These are phyloP conservation scores for Annona cherimola DNA, from an alignment of 164 flowering plant species.

Conservation along the genomic window DNA sequence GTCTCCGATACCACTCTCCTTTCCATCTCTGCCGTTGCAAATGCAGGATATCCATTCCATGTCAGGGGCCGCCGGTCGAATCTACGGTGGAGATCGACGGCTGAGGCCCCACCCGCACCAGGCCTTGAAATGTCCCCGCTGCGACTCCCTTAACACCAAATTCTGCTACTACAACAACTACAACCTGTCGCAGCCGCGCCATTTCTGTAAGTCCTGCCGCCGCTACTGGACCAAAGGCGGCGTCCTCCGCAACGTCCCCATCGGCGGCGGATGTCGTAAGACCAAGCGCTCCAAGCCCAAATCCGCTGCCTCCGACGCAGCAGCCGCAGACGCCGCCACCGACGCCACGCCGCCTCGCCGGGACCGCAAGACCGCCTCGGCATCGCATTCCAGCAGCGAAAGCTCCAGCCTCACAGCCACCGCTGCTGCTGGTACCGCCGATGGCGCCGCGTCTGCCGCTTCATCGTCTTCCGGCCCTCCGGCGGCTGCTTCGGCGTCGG, in stretches of 20 bases:
- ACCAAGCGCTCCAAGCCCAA: slow-evolving; percentile 28
- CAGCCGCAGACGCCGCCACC: background rate
- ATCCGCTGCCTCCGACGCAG: background rate
- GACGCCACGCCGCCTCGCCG: background rate
- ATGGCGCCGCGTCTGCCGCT: slow-evolving; percentile 17
- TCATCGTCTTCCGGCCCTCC: slow-evolving; percentile 16
- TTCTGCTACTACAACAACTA: slow-evolving; percentile 90
- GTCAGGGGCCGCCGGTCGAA: slow-evolving; percentile 6
- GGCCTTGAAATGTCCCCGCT: slow-evolving; percentile 68
- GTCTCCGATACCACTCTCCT: background rate
- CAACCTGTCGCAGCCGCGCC: slow-evolving; percentile 86
- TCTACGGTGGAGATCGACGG: slow-evolving; percentile 19
- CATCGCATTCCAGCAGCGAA: slow-evolving; percentile 42
- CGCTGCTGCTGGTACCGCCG: slow-evolving; percentile 15
- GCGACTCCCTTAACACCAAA: slow-evolving; percentile 73
- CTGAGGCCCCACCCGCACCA: slow-evolving; percentile 22
- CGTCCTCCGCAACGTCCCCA: slow-evolving; percentile 81
- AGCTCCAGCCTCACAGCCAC: slow-evolving; percentile 34
- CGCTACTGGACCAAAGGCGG: slow-evolving; percentile 93
- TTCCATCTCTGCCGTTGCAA: background rate
- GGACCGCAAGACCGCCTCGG: slow-evolving; percentile 2
- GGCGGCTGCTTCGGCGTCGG: slow-evolving; percentile 17
- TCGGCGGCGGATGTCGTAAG: slow-evolving; percentile 81
- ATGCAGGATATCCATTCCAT: slow-evolving; percentile 25
- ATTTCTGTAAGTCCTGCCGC: slow-evolving; percentile 76